Evolutionary conservation across 148 eudicot genomes (phyloP), one percentile per base, ranked within the genome.

Genomic region (Amaranthus hypochondriacus): DNA sequence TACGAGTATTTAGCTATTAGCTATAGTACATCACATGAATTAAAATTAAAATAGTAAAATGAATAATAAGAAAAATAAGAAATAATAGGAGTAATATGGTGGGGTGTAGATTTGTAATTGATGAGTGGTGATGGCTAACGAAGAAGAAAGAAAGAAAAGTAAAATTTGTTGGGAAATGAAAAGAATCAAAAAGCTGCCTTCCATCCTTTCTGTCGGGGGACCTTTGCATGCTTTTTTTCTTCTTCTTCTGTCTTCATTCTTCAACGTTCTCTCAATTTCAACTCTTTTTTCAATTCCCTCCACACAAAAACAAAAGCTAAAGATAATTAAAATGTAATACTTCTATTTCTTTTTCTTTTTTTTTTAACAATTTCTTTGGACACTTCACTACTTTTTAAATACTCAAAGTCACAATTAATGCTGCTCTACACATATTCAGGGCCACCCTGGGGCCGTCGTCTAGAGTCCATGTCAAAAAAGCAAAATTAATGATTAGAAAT

Each of bases 121-220:
- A 42, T 74, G 62, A 28, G 11, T 14, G 5, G 66, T 42, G 52
- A 48, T 5, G 7, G 3, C 39, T 57, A 66, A 69, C 69, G 78
- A 69, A 43, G 70, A 21, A 67, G 11, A 65, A 13, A 51, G 18
- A 8, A 76, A 79, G 73, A 66, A 80, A 79, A 76, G 77, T 64
- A 78, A 60, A 76, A 78, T 78, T 77, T 88, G 86, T 88, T 90
- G 90, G 87, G 83, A 86, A 86, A 86, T 82, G 84, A 75, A 84
- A 81, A 81, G 79, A 71, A 74, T 75, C 78, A 66, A 74, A 89
- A 90, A 82, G 87, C 89, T 86, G 88, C 79, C 48, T 63, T 80
- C 76, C 80, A 77, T 86, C 88, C 92, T 80, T 87, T 86, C 83
- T 90, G 95, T 87, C 91, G 91, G 94, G 80, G 73, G 54, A 57